These are phyloP conservation scores for Ascochyta fabae DNA, from an alignment of 2,329 filamentous ascomycete genomes.

Conservation along the genomic window DNA sequence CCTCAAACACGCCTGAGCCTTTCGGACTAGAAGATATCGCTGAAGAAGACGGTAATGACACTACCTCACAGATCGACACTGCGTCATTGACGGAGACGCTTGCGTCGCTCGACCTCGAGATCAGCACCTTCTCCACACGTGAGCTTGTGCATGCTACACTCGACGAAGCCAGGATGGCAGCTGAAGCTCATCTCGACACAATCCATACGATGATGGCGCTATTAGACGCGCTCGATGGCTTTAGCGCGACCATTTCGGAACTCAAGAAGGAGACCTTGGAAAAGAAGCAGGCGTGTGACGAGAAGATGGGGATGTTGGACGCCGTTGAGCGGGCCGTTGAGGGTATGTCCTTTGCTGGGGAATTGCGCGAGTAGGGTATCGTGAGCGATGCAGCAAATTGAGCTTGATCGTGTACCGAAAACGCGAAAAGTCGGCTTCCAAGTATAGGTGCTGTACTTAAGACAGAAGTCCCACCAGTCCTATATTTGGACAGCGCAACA, in stretches of 20 bases:
- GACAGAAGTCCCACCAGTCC: too few relatives aligned
- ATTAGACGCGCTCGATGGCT: slow-evolving; percentile 19
- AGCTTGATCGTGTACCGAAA: background rate
- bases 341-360: background rate
- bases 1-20: slow-evolving; percentile 1
- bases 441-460: background rate
- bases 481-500: too few relatives aligned
- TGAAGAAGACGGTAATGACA: background rate
- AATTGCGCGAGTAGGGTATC: background rate
- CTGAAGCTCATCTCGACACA: slow-evolving; percentile 19
- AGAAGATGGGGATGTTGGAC: slow-evolving; percentile 14
- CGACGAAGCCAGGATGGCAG: slow-evolving; percentile 11
- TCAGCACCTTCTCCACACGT: slow-evolving; percentile 7
- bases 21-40: slow-evolving; percentile 2
- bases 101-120: slow-evolving; percentile 1
- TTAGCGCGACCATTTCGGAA: slow-evolving; percentile 21
- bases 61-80: background rate
- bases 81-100: slow-evolving; percentile 1
- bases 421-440: background rate
- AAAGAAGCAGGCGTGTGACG: slow-evolving; percentile 18
- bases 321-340: slow-evolving; percentile 12
- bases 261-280: slow-evolving; percentile 19
- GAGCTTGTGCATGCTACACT: slow-evolving; percentile 20
- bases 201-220: slow-evolving; percentile 21
- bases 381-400: background rate